phyloP scores from a whole-genome alignment of 2,329 filamentous ascomycete species.

The Penicillium sp. region DNA sequence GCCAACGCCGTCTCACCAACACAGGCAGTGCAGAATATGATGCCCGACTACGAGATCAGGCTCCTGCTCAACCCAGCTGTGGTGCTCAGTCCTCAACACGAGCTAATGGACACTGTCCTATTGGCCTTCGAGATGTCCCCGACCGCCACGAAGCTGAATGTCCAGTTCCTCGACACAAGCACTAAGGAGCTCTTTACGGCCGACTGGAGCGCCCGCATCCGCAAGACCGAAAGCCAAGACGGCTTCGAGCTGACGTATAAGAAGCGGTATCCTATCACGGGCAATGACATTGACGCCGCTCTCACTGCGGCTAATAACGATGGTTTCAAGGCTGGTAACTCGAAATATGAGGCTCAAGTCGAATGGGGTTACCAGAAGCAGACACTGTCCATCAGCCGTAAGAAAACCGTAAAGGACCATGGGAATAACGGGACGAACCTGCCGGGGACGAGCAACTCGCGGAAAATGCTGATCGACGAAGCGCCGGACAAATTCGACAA shows the following conservation, averaged over 20 bases:
- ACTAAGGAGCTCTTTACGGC: conserved; percentile 37
- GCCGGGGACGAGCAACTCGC: conserved; percentile 9
- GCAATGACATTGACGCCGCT: conserved; percentile 34
- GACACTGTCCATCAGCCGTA: conserved; percentile 42
- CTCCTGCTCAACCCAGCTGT: conserved; percentile 36
- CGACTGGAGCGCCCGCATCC: conserved; percentile 44
- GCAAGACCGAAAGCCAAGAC: conserved; percentile 39
- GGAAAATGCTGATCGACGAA: conserved; percentile 23
- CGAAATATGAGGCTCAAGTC: conserved; percentile 41
- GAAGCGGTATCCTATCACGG: conserved; percentile 39
- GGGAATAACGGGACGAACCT: conserved; percentile 7
- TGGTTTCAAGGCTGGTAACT: conserved; percentile 36
- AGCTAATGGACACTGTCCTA: conserved; percentile 35
- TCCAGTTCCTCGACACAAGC: conserved; percentile 44
- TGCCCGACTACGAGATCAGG: conserved; percentile 41
- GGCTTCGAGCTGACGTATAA: conserved; percentile 47
- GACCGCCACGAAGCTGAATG: conserved; percentile 38
- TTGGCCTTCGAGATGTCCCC: conserved; percentile 36
- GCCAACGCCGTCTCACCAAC: background rate
- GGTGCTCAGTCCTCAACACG: conserved; percentile 33
- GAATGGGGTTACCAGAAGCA: conserved; percentile 44
- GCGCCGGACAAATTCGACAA: conserved; percentile 38
- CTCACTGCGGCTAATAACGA: conserved; percentile 36
- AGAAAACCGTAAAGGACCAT: conserved; percentile 14
- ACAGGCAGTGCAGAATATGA: conserved; percentile 24